Conservation (phyloP, 2,329 filamentous ascomycete species). For the Zasmidium citrigriseum region DNA sequence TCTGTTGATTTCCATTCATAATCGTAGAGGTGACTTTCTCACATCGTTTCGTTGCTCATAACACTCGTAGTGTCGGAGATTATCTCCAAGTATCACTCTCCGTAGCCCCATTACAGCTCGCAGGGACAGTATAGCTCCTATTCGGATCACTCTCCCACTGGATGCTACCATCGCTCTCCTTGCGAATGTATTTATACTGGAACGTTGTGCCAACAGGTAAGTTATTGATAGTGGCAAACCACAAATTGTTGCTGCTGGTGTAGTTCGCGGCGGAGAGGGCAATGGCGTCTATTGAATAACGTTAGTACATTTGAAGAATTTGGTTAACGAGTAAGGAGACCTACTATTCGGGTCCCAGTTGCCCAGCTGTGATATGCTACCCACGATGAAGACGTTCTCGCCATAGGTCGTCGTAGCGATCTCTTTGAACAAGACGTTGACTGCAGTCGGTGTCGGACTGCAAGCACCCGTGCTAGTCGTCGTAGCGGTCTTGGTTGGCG, state of each 20-base stretch:
- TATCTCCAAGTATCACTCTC: slow-evolving; percentile 28
- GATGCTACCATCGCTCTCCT: slow-evolving; percentile 54
- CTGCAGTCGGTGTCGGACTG: slow-evolving; percentile 25
- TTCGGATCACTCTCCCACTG: slow-evolving; percentile 57
- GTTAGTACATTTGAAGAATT: background rate
- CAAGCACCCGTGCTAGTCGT: slow-evolving; percentile 22
- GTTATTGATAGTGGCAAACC: slow-evolving; percentile 54
- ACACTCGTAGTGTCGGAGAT: background rate
- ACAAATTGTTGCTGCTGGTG: slow-evolving; percentile 59
- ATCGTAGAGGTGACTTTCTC: no score
- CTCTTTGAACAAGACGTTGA: slow-evolving; percentile 45
- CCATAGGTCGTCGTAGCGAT: slow-evolving; percentile 55
- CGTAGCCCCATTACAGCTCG: slow-evolving; percentile 22
- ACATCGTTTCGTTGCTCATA: no score
- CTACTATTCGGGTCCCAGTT: slow-evolving; percentile 52
- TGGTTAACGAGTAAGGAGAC: background rate
- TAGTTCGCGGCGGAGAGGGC: slow-evolving; percentile 61
- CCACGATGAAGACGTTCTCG: slow-evolving; percentile 66
- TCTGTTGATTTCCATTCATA: no score
- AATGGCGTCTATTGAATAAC: slow-evolving; percentile 46
- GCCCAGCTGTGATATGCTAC: slow-evolving; percentile 61
- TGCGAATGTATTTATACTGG: slow-evolving; percentile 62
- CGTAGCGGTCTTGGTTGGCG: slow-evolving; percentile 7
- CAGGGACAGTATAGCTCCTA: slow-evolving; percentile 18
- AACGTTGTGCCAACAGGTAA: slow-evolving; percentile 58